Conservation (phyloP, 352 stramenopile genomes). For the Pythium brassicae region DNA sequence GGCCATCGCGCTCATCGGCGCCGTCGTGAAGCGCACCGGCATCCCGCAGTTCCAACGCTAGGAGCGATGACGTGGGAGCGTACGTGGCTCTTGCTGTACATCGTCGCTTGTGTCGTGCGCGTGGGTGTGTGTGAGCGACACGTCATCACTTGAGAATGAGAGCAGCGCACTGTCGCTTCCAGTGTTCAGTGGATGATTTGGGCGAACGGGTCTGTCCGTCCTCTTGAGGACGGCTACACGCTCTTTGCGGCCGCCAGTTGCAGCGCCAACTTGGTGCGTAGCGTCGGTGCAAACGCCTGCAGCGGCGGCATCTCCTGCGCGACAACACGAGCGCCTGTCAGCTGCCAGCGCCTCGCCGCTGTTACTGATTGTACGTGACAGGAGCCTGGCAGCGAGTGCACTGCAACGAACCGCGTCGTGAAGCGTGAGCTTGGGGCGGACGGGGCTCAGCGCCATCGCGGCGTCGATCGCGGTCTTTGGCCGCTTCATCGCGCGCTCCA, state of each 20-base stretch:
- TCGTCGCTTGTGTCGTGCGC: conserved; percentile 13
- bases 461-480: conserved; percentile 67
- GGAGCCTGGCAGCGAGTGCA: too few species aligned
- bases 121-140: too few species aligned
- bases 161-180: too few species aligned
- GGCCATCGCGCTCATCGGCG: conserved; percentile 2
- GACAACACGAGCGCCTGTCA: neutral
- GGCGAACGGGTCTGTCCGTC: too few species aligned
- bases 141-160: too few species aligned
- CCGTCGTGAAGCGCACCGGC: neutral
- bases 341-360: too few species aligned
- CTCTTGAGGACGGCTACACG: conserved; percentile 15
- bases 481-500: conserved; percentile 71
- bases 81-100: conserved; percentile 27
- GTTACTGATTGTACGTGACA: too few species aligned
- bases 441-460: conserved; percentile 69
- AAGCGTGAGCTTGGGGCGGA: conserved; percentile 3
- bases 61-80: conserved; percentile 15
- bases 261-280: conserved; percentile 43
- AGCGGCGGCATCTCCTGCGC: conserved; percentile 11
- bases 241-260: conserved; percentile 33
- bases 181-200: too few species aligned
- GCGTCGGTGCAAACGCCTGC: conserved; percentile 15
- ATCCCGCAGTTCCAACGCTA: neutral
- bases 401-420: conserved; percentile 32